These are phyloP conservation scores for Mycena rebaudengoi DNA, from an alignment of 768 basidiomycete species.

Conservation along the genomic window DNA sequence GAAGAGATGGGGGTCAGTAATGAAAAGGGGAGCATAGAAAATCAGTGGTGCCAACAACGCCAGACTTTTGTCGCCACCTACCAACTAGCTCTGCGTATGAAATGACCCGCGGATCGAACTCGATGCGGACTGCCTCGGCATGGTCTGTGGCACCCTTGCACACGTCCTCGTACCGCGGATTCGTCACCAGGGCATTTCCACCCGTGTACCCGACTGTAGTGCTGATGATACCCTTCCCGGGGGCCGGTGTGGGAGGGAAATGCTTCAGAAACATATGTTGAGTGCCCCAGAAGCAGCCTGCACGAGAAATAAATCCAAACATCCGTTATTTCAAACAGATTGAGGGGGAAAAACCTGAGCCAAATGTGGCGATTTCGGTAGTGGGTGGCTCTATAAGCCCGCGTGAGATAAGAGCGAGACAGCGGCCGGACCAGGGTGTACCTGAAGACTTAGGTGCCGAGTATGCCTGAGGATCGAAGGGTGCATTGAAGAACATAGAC, in stretches of 20 bases:
- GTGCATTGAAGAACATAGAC: no score
- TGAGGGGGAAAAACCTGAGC: conserved; percentile 4
- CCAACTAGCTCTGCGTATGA: conserved; percentile 88
- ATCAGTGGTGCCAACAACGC: no score
- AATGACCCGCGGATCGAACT: conserved; percentile 83
- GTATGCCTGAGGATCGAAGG: no score
- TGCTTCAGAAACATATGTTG: conserved; percentile 87
- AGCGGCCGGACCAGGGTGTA: no score
- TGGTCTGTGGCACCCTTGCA: conserved; percentile 86
- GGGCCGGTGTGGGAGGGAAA: conserved; percentile 69
- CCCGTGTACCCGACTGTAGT: conserved; percentile 86
- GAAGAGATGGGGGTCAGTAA: not conserved
- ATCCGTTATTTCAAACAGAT: not conserved
- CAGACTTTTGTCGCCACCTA: no score
- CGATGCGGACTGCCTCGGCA: conserved; percentile 88
- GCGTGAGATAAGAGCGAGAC: no score
- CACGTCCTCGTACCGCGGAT: conserved; percentile 78
- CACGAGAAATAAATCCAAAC: conserved; percentile 35
- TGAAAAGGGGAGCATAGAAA: not conserved
- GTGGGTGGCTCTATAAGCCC: no score
- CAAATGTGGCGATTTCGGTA: conserved; percentile 58
- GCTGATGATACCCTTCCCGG: conserved; percentile 71
- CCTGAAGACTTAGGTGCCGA: no score
- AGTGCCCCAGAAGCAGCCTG: conserved; percentile 88
- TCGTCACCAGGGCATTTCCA: conserved; percentile 59